A percentile compares a stretch with the other conserved stretches of the same genome.
These are phyloP conservation scores for Senecio squalidus DNA, from an alignment of 140 eudicot species.

Conservation along the genomic window DNA sequence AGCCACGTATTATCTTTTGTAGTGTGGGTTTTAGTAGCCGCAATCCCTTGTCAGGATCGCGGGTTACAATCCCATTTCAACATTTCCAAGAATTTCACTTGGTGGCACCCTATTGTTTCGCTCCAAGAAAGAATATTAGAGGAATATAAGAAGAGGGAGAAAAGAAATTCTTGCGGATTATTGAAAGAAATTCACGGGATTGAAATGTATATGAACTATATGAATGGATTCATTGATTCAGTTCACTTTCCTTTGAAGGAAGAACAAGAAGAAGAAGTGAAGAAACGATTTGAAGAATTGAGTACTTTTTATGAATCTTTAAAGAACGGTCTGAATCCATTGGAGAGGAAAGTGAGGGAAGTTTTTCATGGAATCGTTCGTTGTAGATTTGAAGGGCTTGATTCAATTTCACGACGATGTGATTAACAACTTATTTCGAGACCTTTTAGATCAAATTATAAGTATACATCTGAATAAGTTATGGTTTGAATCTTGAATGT, in stretches of 20 bases:
- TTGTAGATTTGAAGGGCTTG: constrained; percentile 57
- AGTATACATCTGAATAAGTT: neutral
- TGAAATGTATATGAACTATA: constrained; percentile 41
- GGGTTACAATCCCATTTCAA: constrained; percentile 58
- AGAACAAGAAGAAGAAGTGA: constrained; percentile 50
- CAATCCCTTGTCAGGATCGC: constrained; percentile 72
- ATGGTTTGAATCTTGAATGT: neutral
- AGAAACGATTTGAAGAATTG: constrained; percentile 40
- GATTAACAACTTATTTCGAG: neutral
- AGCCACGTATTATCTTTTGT: constrained; percentile 52
- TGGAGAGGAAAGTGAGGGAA: constrained; percentile 72
- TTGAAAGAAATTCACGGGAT: constrained; percentile 68
- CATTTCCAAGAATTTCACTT: constrained; percentile 38
- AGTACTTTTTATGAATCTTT: constrained; percentile 34
- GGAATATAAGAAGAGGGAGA: constrained; percentile 61
- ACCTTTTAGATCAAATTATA: neutral
- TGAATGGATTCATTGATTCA: constrained; percentile 48
- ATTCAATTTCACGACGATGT: constrained; percentile 7
- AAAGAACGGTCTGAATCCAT: constrained; percentile 55
- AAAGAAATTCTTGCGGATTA: constrained; percentile 51
- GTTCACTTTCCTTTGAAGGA: constrained; percentile 50
- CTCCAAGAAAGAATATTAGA: constrained; percentile 68
- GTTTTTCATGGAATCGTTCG: constrained; percentile 65
- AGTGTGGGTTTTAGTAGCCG: constrained; percentile 85
- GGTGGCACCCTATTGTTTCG: constrained; percentile 44